Evolutionary conservation across 768 basidiomycete genomes (phyloP), one percentile per base, ranked within the genome.

Genomic region (Xanthoconium purpureum): DNA sequence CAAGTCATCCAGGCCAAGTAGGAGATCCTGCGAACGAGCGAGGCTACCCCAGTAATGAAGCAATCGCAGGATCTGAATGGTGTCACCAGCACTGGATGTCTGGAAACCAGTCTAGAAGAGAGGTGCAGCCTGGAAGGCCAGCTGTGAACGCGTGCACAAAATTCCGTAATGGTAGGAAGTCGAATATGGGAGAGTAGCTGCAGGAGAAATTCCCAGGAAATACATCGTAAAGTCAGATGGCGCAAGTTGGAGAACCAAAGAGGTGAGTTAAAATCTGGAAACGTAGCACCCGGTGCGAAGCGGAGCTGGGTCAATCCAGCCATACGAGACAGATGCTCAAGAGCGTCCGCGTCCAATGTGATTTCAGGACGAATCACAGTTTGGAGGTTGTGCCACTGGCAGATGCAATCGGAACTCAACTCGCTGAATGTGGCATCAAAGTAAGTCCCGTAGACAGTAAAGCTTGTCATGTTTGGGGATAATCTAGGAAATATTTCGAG

Each of bases 181-280:
- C 24, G 24, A 24, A 24, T 24, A 24, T 4, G 24, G 17, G 15
- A n/a, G 33, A 52, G 24, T 2, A 52, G 13, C 20, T 12, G 9
- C 6, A 43, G 45, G 13, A 52, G 7, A 11, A 7, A 6, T 15
- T 36, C 3, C 32, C 7, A 18, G 35, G 42, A 28, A 13, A 8
- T 2, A 4, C 43, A 28, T 5, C 17, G 28, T 12, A 37, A 10
- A 13, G 0, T 1, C 1, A 29, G 1, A 1, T 2, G 0, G 33
- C 5, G 17, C 18, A 52, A 20, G 24, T 35, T 11, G 35, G 43
- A 7, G 28, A 52, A 52, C 17, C 15, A 11, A 18, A 44, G 51
- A 20, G 35, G 10, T 2, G 9, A 29, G n/a, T 29, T 12, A 18
- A 24, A 51, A 33, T 18, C 8, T 7, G 43, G 15, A 0, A 44